Evolutionary conservation across 2,329 filamentous ascomycete species (phyloP).

Genomic region (Thelonectria blattea): DNA sequence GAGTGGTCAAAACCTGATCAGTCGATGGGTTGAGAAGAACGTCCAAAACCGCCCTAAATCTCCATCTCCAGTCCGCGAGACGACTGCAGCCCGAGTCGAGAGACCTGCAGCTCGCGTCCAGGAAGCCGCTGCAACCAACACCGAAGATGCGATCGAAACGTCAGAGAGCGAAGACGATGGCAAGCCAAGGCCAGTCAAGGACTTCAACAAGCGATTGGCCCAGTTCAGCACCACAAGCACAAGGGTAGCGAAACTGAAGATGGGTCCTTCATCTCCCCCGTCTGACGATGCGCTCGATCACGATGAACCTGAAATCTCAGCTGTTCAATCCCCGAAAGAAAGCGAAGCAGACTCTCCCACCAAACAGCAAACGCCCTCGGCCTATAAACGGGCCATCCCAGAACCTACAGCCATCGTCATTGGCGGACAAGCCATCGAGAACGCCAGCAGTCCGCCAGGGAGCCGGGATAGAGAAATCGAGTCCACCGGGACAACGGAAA

Average conservation of each 20-base stretch:
- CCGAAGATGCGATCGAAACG: not conserved
- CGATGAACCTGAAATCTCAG: constrained; percentile 31
- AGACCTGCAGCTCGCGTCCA: not conserved
- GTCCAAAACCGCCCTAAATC: constrained; percentile 6
- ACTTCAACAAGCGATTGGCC: constrained; percentile 46
- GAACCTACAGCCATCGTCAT: constrained; percentile 31
- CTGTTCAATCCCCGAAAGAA: constrained; percentile 18
- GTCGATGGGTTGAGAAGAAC: constrained; percentile 47
- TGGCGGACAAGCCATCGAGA: constrained; percentile 25
- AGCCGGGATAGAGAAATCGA: not conserved
- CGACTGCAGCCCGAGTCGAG: not conserved
- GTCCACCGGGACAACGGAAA: not conserved
- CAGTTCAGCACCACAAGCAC: constrained; percentile 27
- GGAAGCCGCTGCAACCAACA: not conserved
- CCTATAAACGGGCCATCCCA: constrained; percentile 10
- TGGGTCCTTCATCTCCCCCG: not conserved
- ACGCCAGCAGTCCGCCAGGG: not conserved
- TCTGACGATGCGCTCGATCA: not conserved
- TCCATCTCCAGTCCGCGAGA: not conserved
- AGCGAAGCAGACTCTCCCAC: constrained; percentile 1
- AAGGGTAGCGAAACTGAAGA: not conserved
- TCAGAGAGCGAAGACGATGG: constrained; percentile 28
- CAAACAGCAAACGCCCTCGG: constrained; percentile 7
- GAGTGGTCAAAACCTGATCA: constrained; percentile 47
- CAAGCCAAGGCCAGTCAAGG: constrained; percentile 39